Evolutionary conservation across 768 basidiomycete genomes (phyloP).

Genomic region (Mycena alexandri): DNA sequence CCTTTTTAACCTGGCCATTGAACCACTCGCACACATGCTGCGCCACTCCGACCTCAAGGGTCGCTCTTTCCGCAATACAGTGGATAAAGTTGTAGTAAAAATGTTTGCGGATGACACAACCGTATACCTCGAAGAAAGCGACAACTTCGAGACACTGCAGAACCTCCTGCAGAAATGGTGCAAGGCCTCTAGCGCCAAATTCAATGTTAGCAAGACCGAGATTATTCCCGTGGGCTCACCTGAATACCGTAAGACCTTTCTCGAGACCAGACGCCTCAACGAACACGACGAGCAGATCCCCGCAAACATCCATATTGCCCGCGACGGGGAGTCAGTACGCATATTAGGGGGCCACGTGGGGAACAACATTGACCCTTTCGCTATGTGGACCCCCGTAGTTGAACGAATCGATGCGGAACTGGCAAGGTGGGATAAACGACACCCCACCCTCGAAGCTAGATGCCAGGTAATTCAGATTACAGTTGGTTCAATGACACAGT

Average conservation of each 20-base stretch:
- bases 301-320: conserved; percentile 40
- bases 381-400: background rate
- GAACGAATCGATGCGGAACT: conserved; percentile 1
- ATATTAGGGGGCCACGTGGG: conserved; percentile 50
- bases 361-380: conserved; percentile 38
- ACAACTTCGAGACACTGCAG: conserved; percentile 43
- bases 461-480: background rate
- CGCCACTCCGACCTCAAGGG: conserved; percentile 47
- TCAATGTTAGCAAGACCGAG: conserved; percentile 57
- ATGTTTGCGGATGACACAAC: conserved; percentile 61
- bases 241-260: conserved; percentile 20
- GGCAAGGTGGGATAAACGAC: background rate
- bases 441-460: background rate
- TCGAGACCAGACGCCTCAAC: conserved; percentile 13
- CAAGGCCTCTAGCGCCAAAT: conserved; percentile 53
- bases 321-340: conserved; percentile 45
- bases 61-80: conserved; percentile 31
- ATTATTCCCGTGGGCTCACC: conserved; percentile 43
- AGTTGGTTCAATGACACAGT: background rate
- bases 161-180: conserved; percentile 55
- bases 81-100: conserved; percentile 42
- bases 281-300: conserved; percentile 30
- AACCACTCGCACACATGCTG: conserved; percentile 50
- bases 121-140: conserved; percentile 47
- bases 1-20: conserved; percentile 56